Evolutionary conservation across 1,284 basidiomycete genomes (phyloP), one percentile per base, ranked within the genome.

Genomic region (Leccinum griseonigrum): DNA sequence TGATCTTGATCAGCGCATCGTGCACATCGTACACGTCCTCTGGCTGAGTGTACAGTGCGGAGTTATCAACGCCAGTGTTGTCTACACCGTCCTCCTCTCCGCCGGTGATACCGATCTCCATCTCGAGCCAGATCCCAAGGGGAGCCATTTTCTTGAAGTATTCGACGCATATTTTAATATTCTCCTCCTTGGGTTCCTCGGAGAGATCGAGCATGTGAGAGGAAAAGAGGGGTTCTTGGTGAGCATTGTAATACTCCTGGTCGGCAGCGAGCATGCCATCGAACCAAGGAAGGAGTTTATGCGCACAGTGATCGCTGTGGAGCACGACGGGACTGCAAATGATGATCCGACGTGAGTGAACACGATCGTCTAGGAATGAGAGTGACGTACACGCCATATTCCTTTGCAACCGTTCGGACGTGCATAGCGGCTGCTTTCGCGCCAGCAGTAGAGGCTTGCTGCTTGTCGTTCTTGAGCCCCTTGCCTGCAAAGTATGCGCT

Each of bases 201-300:
- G 96, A 98, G 69, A 99, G 88, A 79, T 99, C 97, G 70, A 99
- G 90, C 97, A 99, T 99, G 92, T 99, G 97, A 43, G 97, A 98
- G 64, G 94, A 97, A 86, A 97, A 98, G 63, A 99, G 90, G 54
- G 97, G 87, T 75, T 94, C 94, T 67, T 89, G 85, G 82, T 97
- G 88, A 69, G 85, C 79, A 79, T 93, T 94, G 86, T 83, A 97
- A 84, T 97, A 95, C 31, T 84, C 92, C 80, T 98, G 93, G 77
- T 99, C 91, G 62, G 97, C 97, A 60, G 88, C 91, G 76, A 99
- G 93, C 97, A 99, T 98, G 66, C 95, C 97, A 76, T 99, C 97
- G 80, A 98, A 98, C 97, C 97, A 99, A 14, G 92, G 96, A 63
- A 99, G 88, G 67, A 99, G 94, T 81, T 99, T 99, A 77, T 97